phyloP scores from a whole-genome alignment of 2,329 filamentous ascomycete genomes.

The Dothideomycetes sp. region DNA sequence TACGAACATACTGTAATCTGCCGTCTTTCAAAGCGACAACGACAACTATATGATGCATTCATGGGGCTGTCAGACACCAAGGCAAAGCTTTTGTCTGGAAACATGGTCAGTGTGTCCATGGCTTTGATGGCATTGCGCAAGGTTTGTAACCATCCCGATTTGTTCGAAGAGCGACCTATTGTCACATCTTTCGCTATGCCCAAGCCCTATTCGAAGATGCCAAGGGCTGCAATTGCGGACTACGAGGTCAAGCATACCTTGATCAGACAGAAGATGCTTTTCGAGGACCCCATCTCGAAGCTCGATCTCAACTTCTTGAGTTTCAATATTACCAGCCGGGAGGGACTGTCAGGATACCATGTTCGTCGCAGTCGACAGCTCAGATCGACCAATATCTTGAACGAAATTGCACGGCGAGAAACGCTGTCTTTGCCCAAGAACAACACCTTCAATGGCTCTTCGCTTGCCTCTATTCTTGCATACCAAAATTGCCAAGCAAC shows the following conservation, averaged over 20 bases:
- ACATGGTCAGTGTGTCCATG: conserved; percentile 96
- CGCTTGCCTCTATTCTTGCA: conserved; percentile 56
- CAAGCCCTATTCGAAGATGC: conserved; percentile 25
- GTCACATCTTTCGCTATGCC: conserved; percentile 94
- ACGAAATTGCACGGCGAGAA: conserved; percentile 63
- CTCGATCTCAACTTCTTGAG: conserved; percentile 66
- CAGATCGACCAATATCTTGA: conserved; percentile 58
- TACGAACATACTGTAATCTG: conserved; percentile 97
- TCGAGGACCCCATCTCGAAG: conserved; percentile 47
- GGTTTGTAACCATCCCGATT: conserved; percentile 95
- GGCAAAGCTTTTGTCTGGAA: conserved; percentile 79
- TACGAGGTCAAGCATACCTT: conserved; percentile 64
- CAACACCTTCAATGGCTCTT: conserved; percentile 51
- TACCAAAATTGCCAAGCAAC: conserved; percentile 62
- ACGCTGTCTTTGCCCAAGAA: conserved; percentile 44
- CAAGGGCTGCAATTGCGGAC: conserved; percentile 55
- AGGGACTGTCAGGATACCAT: conserved; percentile 40
- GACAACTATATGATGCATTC: conserved; percentile 94
- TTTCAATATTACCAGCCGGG: conserved; percentile 11
- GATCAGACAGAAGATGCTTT: conserved; percentile 56
- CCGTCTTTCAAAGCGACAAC: conserved; percentile 85
- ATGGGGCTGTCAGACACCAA: conserved; percentile 82
- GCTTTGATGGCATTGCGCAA: conserved; percentile 96
- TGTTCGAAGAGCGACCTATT: conserved; percentile 92
- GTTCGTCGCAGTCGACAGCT: conserved; percentile 25